Percentiles rank a stretch among this genome's conserved stretches.
These are phyloP conservation scores for Nasturtium officinale DNA, from an alignment of 345 rosid genomes.

Conservation along the genomic window DNA sequence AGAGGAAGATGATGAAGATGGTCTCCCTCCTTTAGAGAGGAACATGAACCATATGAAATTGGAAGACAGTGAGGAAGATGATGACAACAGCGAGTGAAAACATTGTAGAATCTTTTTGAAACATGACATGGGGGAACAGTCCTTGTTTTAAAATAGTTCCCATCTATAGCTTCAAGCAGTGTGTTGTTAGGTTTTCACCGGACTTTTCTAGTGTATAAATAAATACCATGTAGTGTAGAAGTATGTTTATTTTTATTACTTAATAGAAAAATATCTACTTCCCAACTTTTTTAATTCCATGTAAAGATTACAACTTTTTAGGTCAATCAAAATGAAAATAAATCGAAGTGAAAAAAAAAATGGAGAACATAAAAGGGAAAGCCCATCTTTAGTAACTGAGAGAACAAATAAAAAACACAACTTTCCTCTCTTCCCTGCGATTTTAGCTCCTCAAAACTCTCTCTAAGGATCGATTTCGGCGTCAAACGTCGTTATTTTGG, in stretches of 20 bases:
- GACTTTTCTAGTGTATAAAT: conserved; percentile 14
- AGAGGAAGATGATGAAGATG: conserved; percentile 61
- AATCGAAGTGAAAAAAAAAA: neutral
- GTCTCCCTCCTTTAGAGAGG: conserved; percentile 86
- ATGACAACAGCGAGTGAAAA: conserved; percentile 45
- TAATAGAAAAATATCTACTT: conserved; percentile 16
- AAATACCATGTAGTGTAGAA: conserved; percentile 22
- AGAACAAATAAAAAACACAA: neutral
- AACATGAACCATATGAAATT: conserved; percentile 72
- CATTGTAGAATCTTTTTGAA: conserved; percentile 12
- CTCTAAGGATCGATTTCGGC: neutral
- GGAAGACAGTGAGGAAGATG: conserved; percentile 63
- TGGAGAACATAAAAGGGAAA: neutral
- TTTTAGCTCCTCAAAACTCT: neutral
- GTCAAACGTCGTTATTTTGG: conserved; percentile 34
- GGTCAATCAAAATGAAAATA: conserved; percentile 34
- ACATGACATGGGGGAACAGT: neutral
- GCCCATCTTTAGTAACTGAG: neutral
- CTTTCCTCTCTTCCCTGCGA: conserved; percentile 35
- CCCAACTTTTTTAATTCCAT: neutral
- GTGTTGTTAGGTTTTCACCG: neutral
- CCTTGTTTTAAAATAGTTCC: neutral
- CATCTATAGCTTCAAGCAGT: conserved; percentile 11
- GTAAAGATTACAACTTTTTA: conserved; percentile 11
- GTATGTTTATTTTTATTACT: conserved; percentile 2